Base-by-base conservation (phyloP, 2,329 filamentous ascomycete species). In the Penicillium sp. region DNA sequence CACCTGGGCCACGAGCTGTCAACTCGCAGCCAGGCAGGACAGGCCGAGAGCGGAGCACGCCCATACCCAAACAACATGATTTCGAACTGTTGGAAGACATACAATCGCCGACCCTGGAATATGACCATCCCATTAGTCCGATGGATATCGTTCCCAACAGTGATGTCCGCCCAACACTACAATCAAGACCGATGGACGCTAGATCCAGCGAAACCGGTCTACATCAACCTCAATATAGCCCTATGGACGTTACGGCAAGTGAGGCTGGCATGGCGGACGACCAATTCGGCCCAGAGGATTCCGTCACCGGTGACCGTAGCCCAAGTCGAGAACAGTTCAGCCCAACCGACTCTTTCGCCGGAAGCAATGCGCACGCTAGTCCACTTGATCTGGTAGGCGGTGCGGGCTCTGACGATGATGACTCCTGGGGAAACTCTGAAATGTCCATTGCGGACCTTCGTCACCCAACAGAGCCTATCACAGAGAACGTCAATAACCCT, bases 11-110 rank as follows among this genome's bases (percentile, higher is more conserved):
- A 10, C 55, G 52, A 30, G 57, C 57, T 3, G 54, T 56, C 25
- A 65, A 58, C 51, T 59, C 54, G n/a, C 57, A 61, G 35, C 72
- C 70, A 49, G 59, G 64, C 50, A 65, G 64, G 50, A 60, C 66
- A 49, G 71, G 70, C 8, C 64, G 70, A 44, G 70, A 70, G 34
- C 65, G 67, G 50, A 58, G 60, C n/a, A 50, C 64, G 4, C 63
- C 59, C 9, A 60, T 49, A 5, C 48, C 53, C 6, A 43, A 38
- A 27, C 8, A 14, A n/a, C 54, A 50, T 28, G 57, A 55, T 25
- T 53, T 59, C 13, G 39, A 49, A 8, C 30, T 62, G 14, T 53
- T 46, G 33, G 58, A 54, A 11, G 57, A 62, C 36, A 51, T 51
- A 33, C 41, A 52, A 37, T 55, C 53, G 8, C 52, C 57, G 39